Evolutionary conservation across 371 early-diverging fungal genomes (phyloP), one percentile per base, ranked within the genome.

Genomic region (Chytridium lagenaria): DNA sequence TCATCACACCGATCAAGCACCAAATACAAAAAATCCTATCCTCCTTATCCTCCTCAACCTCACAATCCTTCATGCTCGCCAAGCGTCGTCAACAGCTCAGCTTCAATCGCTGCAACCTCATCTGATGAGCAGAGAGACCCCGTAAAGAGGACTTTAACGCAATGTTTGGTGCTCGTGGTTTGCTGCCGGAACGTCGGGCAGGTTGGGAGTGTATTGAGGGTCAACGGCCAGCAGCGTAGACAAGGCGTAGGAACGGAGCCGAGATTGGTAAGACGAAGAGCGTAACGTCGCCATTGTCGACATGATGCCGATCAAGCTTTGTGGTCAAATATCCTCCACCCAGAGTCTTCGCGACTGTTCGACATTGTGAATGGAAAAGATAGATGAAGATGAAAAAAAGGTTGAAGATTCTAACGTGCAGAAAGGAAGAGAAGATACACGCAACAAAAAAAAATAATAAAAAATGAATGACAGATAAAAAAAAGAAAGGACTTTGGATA

Each of bases 231-330:
- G 30, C 88, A 85, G 68, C 82, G 79, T 89, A 90, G 16, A 93
- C 93, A 49, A 89, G 87, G 91, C 92, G 71, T 88, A 93, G 5
- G 89, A 89, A 7, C 93, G 92, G 44, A 85, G 70, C 30, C 91
- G 28, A 91, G 80, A 33, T 83, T 76, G n/a, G 61, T 44, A 31
- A 77, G 70, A 0, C 38, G n/a, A 23, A 76, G 50, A 28, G 69
- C 7, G 65, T 39, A 1, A 16, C 37, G 16, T 19, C n/a, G 59
- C 34, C 63, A 5, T 38, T 2, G 38, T 55, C 30, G 40, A 74
- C 30, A 64, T 49, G 12, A 3, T 30, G 26, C 74, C 74, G 39
- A 69, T 59, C 30, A 73, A 61, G 61, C 15, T 68, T 10, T 52
- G 2, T 33, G 73, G 68, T 26, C 37, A 59, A 40, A 39, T 26